Conservation (phyloP, 2,329 filamentous ascomycete species). For the Xylariaceae sp. region DNA sequence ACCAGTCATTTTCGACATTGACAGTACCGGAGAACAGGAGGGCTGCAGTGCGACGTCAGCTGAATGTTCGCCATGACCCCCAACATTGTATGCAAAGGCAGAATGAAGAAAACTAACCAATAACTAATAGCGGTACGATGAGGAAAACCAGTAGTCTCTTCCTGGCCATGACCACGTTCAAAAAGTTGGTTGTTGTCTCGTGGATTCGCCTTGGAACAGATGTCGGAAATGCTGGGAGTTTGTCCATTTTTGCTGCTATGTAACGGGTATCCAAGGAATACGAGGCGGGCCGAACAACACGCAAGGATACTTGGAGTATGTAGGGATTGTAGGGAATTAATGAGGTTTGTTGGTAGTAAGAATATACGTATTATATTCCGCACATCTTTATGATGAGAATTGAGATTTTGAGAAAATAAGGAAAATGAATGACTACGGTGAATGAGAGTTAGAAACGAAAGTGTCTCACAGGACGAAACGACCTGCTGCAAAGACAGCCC, state of each 20-base stretch:
- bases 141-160: constrained; percentile 25
- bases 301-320: too few relatives aligned
- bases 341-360: too few relatives aligned
- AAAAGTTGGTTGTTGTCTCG: constrained; percentile 16
- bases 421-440: too few relatives aligned
- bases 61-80: not conserved
- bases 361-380: too few relatives aligned
- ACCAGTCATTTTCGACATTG: constrained; percentile 28
- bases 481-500: too few relatives aligned
- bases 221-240: constrained; percentile 22
- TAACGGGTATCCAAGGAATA: too few relatives aligned
- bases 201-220: constrained; percentile 17
- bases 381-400: too few relatives aligned
- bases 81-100: not conserved
- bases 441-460: too few relatives aligned
- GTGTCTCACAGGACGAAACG: too few relatives aligned
- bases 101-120: constrained; percentile 17
- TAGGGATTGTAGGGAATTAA: too few relatives aligned
- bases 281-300: too few relatives aligned
- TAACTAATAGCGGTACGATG: constrained; percentile 26
- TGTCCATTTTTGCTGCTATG: constrained; percentile 23
- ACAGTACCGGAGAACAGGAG: constrained; percentile 27
- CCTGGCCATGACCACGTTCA: constrained; percentile 27
- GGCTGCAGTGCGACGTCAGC: constrained; percentile 16
- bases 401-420: too few relatives aligned